Conservation (phyloP, 352 stramenopile genomes). For the Pythium brachiatum region DNA sequence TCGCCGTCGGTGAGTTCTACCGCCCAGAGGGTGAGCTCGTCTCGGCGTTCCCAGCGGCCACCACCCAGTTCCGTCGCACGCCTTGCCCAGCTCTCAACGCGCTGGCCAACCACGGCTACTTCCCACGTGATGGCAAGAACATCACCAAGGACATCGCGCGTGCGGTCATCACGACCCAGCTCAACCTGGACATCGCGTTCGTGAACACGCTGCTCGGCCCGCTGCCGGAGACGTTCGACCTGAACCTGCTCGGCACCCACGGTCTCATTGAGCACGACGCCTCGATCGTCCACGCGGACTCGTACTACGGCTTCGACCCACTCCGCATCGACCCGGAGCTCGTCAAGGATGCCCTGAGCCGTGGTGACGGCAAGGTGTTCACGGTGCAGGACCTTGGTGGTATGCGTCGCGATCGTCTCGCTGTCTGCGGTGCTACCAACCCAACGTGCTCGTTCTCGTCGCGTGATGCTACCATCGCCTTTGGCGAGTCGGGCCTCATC, state of each 20-base stretch:
- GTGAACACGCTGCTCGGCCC: no score
- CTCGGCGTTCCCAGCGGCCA: not conserved
- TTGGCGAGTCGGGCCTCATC: no score
- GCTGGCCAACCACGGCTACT: constrained; percentile 3
- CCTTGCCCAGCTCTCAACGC: not conserved
- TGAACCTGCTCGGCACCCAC: constrained; percentile 8
- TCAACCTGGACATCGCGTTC: constrained; percentile 1
- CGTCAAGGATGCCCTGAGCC: no score
- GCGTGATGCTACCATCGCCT: no score
- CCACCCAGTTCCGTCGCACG: not conserved
- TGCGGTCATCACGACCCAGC: not conserved
- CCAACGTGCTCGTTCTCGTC: no score
- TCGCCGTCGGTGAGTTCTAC: constrained; percentile 6
- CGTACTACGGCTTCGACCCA: no score
- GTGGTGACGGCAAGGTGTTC: no score
- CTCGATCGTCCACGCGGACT: constrained; percentile 32
- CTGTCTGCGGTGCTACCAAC: no score
- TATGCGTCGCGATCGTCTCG: no score
- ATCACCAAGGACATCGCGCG: no score
- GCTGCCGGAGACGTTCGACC: not conserved
- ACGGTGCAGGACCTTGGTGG: no score
- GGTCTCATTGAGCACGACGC: constrained; percentile 33
- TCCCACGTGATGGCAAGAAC: not conserved
- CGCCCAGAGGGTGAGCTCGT: not conserved
- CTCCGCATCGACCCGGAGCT: no score